phyloP scores from a whole-genome alignment of 805 yeast species.

The Candida vartiovaarae region DNA sequence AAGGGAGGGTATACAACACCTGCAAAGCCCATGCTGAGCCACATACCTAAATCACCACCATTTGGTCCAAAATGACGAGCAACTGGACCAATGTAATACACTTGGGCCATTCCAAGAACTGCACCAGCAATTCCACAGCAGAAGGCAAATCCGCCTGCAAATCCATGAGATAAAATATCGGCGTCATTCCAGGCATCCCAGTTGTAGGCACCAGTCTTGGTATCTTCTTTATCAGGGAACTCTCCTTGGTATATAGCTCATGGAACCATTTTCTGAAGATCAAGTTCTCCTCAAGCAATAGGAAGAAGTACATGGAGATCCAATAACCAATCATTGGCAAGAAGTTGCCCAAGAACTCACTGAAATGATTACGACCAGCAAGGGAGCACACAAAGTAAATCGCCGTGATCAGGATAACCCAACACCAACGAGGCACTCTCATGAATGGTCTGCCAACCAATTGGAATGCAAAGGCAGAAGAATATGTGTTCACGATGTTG shows the following conservation, averaged over 20 bases:
- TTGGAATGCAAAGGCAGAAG: constrained; percentile 74
- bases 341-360: constrained; percentile 69
- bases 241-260: constrained; percentile 36
- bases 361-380: constrained; percentile 70
- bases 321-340: constrained; percentile 90
- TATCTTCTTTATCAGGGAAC: constrained; percentile 24
- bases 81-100: constrained; percentile 75
- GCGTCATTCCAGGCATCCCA: constrained; percentile 69
- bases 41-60: constrained; percentile 76
- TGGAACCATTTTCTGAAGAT: constrained; percentile 52
- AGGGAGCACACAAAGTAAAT: constrained; percentile 64
- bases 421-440: constrained; percentile 68
- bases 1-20: constrained; percentile 55
- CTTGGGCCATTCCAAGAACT: constrained; percentile 82
- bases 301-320: constrained; percentile 71
- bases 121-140: constrained; percentile 74
- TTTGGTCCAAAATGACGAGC: constrained; percentile 52
- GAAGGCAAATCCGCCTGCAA: constrained; percentile 64
- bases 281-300: constrained; percentile 64
- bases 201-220: constrained; percentile 41
- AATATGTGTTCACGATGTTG: constrained; percentile 72
- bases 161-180: constrained; percentile 54
- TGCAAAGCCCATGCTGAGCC: constrained; percentile 68
- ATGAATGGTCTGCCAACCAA: constrained; percentile 47
- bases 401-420: constrained; percentile 57